Base-by-base conservation (phyloP, 2,329 filamentous ascomycete species). In the Fusarium lateritium region DNA sequence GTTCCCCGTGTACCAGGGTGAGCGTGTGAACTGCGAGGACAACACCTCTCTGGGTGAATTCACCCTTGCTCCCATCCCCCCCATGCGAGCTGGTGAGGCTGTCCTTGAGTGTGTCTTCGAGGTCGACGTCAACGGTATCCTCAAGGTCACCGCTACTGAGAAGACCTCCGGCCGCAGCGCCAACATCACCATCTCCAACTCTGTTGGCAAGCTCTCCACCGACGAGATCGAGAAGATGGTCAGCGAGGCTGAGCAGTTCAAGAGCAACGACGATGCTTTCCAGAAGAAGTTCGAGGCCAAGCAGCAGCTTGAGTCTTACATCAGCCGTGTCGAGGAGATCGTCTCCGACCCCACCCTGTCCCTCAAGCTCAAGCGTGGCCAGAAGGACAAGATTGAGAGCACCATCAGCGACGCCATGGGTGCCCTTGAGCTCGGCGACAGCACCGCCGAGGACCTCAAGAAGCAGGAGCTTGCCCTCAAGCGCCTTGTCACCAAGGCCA, bases 181-280 rank as follows among this genome's bases (percentile, higher is more conserved):
- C 84, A 99, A 99, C 91, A 99, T 99, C 83, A 99, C 96, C 81
- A 99, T 99, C 85, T 94, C 93, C 84, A 99, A 99, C 91, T 97
- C 96, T 64, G 95, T 99, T 78, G 96, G 96, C 83, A 99, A 99
- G 89, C 93, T 99, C 75, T 97, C 94, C 69, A 92, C 91, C 55
- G 84, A 85, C 69, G 96, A 99, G 86, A 99, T 99, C 73, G 96
- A 99, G 88, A 94, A 90, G 86, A 98, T 98, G 95, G 94, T 99
- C 82, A 92, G 86, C 82, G 93, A 99, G 76, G 96, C 96, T 78
- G 94, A 95, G 86, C 97, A 97, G 85, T 99, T 98, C 92, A 99
- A 99, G 93, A 89, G 86, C 84, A 94, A 89, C 84, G 96, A 99
- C 76, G 95, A 98, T 84, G 95, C 94, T 70, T 99, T 98, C 90